Base-by-base conservation (phyloP, 192 early-diverging fungal genomes). In the Podila minutissima region DNA sequence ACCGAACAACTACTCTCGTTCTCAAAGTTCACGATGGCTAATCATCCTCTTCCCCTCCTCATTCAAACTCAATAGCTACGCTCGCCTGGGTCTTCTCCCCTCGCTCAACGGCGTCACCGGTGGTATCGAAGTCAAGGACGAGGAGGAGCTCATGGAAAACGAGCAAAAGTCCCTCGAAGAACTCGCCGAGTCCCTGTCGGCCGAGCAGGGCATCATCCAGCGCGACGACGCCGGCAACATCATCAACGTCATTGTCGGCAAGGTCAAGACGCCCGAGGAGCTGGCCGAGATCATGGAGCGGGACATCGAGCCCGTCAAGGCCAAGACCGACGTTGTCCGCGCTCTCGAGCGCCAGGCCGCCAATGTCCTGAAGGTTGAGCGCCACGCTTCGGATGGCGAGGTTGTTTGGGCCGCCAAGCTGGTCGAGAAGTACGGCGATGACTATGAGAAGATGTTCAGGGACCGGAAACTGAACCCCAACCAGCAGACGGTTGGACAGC, bases 371-470 rank as follows among this genome's bases (percentile, higher is more conserved):
- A 74, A 83, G 19, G 62, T 62, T 22, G 87, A 90, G 64, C 76
- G 82, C 64, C 83, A 86, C 74, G 83, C 89, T 66, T 87, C 90
- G 3, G 81, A 85, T 12, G 86, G 87, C n/a, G 90, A 92, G 71
- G 62, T 85, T 35, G 82, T 74, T 9, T 90, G 84, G 84, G 67
- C 92, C 4, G 86, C 89, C 55, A 72, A 84, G 26, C 72, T 92
- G 82, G 83, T 93, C 20, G 87, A 88, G n/a, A 91, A 89, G 77
- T 91, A 94, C 59, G 92, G 91, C 0, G 84, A 90, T 51, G 85
- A 94, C 62, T 94, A 93, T 68, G 76, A 91, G 15, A 91, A 90
- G 51, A 94, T 94, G 93, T 92, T 93, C 67, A 88, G 92, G 91
- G 93, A 94, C 62, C 88, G 88, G 53, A 82, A 89, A 51, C 81